A percentile compares a stretch with the other conserved stretches of the same genome.
phyloP scores from a whole-genome alignment of 1,284 basidiomycete genomes.

The Leccinum angustisporum region DNA sequence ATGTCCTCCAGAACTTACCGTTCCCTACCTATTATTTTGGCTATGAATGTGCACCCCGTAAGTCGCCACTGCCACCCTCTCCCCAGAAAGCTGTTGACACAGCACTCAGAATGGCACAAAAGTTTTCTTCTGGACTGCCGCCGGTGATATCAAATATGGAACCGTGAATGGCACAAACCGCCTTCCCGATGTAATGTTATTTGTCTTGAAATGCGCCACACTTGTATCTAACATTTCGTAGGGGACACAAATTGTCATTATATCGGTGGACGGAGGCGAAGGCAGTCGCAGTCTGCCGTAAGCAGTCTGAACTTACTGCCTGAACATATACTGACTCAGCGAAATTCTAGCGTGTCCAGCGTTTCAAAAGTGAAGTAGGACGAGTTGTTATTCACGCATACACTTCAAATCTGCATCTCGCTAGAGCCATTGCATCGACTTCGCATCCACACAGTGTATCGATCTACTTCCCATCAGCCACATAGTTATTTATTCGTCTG shows the following conservation, averaged over 20 bases:
- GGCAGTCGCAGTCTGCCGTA: constrained; percentile 55
- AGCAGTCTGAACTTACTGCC: constrained; percentile 27
- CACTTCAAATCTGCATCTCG: constrained; percentile 23
- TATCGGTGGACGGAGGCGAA: constrained; percentile 46
- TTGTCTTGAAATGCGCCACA: constrained; percentile 7
- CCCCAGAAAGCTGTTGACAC: constrained; percentile 14
- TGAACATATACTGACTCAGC: constrained; percentile 18
- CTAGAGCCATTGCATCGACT: constrained; percentile 36
- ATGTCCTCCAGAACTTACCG: constrained; percentile 17
- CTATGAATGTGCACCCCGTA: constrained; percentile 65
- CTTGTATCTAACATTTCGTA: constrained; percentile 29
- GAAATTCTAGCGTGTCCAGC: constrained; percentile 45
- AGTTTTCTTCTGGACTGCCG: constrained; percentile 62
- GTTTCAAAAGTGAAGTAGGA: constrained; percentile 48
- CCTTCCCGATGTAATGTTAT: constrained; percentile 52
- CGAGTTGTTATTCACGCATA: constrained; percentile 14
- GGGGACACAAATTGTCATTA: constrained; percentile 59
- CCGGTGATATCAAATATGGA: constrained; percentile 56
- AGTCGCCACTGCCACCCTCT: constrained; percentile 24
- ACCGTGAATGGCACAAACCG: constrained; percentile 49
- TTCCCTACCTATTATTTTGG: constrained; percentile 49
- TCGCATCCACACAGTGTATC: constrained; percentile 34
- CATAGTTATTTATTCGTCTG: constrained; percentile 35
- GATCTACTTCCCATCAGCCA: constrained; percentile 23
- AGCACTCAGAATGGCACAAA: constrained; percentile 56